These are phyloP conservation scores for Capsella rubella DNA, from an alignment of 441 rosid species.

Conservation along the genomic window DNA sequence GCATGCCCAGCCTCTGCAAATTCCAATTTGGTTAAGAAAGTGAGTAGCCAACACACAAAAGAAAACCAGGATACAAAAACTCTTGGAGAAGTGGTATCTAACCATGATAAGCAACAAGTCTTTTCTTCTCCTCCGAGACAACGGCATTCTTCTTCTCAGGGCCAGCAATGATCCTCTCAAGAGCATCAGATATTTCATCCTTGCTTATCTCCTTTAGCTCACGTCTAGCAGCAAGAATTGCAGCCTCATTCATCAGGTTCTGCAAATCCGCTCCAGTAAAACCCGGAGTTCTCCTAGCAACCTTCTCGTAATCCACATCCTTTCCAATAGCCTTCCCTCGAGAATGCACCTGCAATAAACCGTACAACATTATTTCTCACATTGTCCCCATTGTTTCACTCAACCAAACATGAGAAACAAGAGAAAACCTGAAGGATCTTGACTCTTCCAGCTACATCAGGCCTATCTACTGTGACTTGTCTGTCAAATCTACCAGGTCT, in stretches of 20 bases:
- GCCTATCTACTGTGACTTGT: conserved; percentile 90
- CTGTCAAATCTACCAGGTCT: conserved; percentile 89
- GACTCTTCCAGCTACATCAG: conserved; percentile 96
- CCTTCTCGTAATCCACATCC: conserved; percentile 88
- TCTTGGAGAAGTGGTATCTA: conserved; percentile 9
- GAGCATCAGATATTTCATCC: conserved; percentile 94
- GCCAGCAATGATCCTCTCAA: conserved; percentile 97
- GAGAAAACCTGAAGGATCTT: conserved; percentile 80
- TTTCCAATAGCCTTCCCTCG: conserved; percentile 89
- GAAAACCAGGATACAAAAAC: background rate
- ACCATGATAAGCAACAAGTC: conserved; percentile 93
- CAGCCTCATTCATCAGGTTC: conserved; percentile 97
- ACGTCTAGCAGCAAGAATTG: conserved; percentile 93
- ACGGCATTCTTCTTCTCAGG: conserved; percentile 98
- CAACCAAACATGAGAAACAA: background rate
- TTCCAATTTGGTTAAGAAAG: conserved; percentile 4
- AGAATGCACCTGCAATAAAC: conserved; percentile 72
- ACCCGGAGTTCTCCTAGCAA: conserved; percentile 91
- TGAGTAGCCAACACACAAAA: conserved; percentile 18
- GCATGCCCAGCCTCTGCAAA: conserved; percentile 96
- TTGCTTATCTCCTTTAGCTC: conserved; percentile 96
- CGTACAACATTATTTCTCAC: background rate
- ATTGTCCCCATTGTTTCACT: background rate
- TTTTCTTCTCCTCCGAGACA: conserved; percentile 89
- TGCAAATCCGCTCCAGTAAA: conserved; percentile 96